phyloP scores from a whole-genome alignment of 2,329 filamentous ascomycete genomes.

The Amesomyces nigricolor region DNA sequence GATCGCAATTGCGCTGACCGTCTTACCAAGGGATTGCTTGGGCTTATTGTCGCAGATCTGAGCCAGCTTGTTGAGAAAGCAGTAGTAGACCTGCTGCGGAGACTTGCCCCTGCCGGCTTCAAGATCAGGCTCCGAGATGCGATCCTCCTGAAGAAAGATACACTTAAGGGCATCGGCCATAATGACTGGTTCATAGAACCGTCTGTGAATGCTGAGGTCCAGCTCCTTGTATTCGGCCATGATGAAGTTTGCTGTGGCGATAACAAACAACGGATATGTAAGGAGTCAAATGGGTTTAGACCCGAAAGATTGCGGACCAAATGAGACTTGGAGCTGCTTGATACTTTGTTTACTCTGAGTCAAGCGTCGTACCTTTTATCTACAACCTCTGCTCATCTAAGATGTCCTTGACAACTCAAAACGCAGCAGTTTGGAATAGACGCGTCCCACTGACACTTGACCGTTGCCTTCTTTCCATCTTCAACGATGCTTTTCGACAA shows the following conservation, averaged over 20 bases:
- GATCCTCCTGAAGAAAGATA: constrained; percentile 3
- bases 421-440: too few relatives aligned
- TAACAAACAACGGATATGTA: background rate
- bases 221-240: background rate
- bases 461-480: background rate
- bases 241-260: background rate
- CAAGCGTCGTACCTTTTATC: too few relatives aligned
- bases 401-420: too few relatives aligned
- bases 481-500: background rate
- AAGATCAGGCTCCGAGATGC: constrained; percentile 11
- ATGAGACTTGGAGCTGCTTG: too few relatives aligned
- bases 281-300: too few relatives aligned
- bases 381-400: too few relatives aligned
- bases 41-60: constrained; percentile 29
- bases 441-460: background rate
- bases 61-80: constrained; percentile 28
- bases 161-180: constrained; percentile 12
- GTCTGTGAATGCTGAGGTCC: constrained; percentile 8
- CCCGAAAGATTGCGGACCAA: too few relatives aligned
- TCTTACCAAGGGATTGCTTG: constrained; percentile 16
- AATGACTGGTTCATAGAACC: constrained; percentile 21
- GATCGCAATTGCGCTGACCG: constrained; percentile 27
- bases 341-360: too few relatives aligned
- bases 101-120: constrained; percentile 2
- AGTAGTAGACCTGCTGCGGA: constrained; percentile 19